Evolutionary conservation across 2,329 filamentous ascomycete genomes (phyloP), one percentile per base, ranked within the genome.

Genomic region (Apiospora phragmitis): DNA sequence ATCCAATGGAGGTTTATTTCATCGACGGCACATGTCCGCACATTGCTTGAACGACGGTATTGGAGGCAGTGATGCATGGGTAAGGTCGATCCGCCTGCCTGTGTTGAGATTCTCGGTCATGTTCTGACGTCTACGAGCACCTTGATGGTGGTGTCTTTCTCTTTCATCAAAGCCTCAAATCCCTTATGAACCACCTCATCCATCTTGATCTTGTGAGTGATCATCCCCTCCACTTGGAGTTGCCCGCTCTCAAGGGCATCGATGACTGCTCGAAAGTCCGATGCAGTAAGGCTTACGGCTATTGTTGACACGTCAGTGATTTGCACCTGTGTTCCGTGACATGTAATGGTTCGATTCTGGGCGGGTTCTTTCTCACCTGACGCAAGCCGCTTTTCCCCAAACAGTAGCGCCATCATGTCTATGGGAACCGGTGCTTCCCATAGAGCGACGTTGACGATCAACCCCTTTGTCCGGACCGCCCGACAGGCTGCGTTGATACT

Each of bases 131-230:
- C 85, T 1, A 91, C 86, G 65, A 91, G 73, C 41, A 91, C 88
- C 80, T 91, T 91, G 38, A 91, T 88, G 74, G 91, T 88, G 69
- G 85, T 87, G 65, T 91, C 88, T 75, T 89, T 90, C 72, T 91
- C 85, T 8, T 87, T 79, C 43, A 90, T 86, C 69, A 91, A 78
- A 1, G 87, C 83, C 70, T 85, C 82, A 73, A 91, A 88, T 0
- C 88, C 90, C 47, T 87, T 83, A 43, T 90, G 84, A 0, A 90
- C 87, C 14, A 91, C 78, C 24, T 88, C 81, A 26, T 88, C 85
- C 51, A 91, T 80, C 67, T 81, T 78, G 55, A 91, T 88, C 75
- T 83, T 88, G 67, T 85, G 83, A 0, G 89, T 91, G 55, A 92
- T 90, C 90, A 92, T 91, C 41, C 81, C 79, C 16, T 81, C 81